Evolutionary conservation across 108 stramenopile genomes (phyloP), one percentile per base, ranked within the genome.

Genomic region (Nitzschia putrida): DNA sequence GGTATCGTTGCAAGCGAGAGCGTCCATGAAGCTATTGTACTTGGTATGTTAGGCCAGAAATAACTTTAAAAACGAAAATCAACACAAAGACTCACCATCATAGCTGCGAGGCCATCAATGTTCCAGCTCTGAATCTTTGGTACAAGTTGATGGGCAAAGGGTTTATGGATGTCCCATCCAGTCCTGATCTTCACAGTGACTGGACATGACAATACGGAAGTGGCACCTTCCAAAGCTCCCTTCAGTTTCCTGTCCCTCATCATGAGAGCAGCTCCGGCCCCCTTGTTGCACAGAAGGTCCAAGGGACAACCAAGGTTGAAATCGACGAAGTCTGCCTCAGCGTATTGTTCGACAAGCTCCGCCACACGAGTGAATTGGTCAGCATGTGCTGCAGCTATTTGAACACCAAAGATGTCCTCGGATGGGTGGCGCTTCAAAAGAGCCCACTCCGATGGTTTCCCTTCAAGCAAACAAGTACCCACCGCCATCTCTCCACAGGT

Each of bases 401-500:
- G 99, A 6, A 98, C 88, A 2, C 99, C 99, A 79, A 98, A 99
- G 9, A 96, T 79, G 73, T 97, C 95, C 79, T 99, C 99, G 40
- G 68, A 68, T 8, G 85, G 78, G 71, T 98, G 97, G 8, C 98
- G 84, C 47, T 95, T 92, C 44, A 99, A 64, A 13, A 99, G 80
- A 7, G 97, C 96, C 96, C 95, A 96, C 71, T 98, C 98, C 41
- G 88, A 84, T 8, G 84, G 59, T 43, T 95, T 85, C 0, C 99
- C 98, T 57, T 87, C 69, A 42, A 97, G 77, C 10, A 98, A 57
- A 64, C 88, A 80, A 26, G 91, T 80, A 9, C 83, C 80, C 26
- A 98, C 82, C 0, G 98, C 96, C 99, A 99, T 99, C 72, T 99
- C 99, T 8, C 97, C 97, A 70, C 97, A 98, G 8, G 99, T 99